Evolutionary conservation across 352 stramenopile species (phyloP).

Genomic region (Pythium monospermum): DNA sequence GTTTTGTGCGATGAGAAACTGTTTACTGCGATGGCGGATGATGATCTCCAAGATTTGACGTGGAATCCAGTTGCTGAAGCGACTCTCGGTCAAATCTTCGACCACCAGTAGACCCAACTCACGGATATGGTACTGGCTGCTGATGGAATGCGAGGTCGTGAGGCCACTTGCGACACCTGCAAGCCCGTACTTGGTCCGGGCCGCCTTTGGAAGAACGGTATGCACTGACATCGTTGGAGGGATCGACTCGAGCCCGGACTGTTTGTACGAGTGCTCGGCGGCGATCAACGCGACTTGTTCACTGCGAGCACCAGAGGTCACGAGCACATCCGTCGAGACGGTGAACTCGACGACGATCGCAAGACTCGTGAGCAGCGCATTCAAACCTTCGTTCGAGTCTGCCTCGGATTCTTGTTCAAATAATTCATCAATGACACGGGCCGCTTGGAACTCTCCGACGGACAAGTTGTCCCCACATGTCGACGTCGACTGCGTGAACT

Average conservation of each 20-base stretch:
- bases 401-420: conserved; percentile 75
- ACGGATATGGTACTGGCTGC: conserved; percentile 84
- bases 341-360: conserved; percentile 76
- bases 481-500: conserved; percentile 6
- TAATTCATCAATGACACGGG: conserved; percentile 68
- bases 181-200: conserved; percentile 58
- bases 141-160: conserved; percentile 53
- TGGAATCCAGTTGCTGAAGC: conserved; percentile 81
- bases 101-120: conserved; percentile 77
- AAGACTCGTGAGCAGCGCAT: conserved; percentile 18
- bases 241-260: conserved; percentile 43
- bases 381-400: conserved; percentile 33
- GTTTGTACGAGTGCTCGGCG: conserved; percentile 71
- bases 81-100: conserved; percentile 77
- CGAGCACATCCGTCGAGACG: conserved; percentile 54
- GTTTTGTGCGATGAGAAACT: conserved; percentile 64
- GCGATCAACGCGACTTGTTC: conserved; percentile 59
- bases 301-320: conserved; percentile 54
- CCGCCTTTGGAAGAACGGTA: conserved; percentile 69
- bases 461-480: conserved; percentile 9
- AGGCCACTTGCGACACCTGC: conserved; percentile 49
- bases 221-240: conserved; percentile 74
- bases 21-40: conserved; percentile 72
- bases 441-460: conserved; percentile 19
- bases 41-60: conserved; percentile 80